Percentiles rank a stretch among this genome's conserved stretches.
phyloP scores from a whole-genome alignment of 1,139 yeast species.

The Geotrichum aggregatum region DNA sequence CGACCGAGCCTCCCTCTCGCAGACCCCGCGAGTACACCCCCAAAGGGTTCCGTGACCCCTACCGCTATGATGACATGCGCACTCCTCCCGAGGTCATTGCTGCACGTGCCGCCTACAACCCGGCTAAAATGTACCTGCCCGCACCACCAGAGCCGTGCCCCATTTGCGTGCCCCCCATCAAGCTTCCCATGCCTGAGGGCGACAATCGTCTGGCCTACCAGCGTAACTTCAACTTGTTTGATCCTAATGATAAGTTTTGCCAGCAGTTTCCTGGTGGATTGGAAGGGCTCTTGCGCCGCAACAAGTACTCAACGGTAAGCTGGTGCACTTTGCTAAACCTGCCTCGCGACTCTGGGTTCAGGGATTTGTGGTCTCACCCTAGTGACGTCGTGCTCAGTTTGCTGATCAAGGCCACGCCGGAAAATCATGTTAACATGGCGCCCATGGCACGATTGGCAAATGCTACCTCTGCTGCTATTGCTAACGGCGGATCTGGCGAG shows the following conservation, averaged over 20 bases:
- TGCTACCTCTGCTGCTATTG: constrained; percentile 3
- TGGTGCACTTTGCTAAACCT: constrained; percentile 14
- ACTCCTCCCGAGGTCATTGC: constrained; percentile 9
- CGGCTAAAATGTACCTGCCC: constrained; percentile 11
- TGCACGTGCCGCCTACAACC: constrained; percentile 13
- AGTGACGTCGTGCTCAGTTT: constrained; percentile 8
- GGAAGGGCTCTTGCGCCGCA: constrained; percentile 9
- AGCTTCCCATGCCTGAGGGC: background rate
- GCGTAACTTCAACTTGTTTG: constrained; percentile 10
- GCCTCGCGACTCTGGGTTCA: constrained; percentile 10
- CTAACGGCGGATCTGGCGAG: background rate
- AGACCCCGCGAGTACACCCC: background rate
- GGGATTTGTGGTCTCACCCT: constrained; percentile 13
- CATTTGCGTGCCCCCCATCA: constrained; percentile 10
- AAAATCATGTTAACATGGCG: background rate
- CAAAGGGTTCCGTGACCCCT: constrained; percentile 14
- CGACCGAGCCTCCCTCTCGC: background rate
- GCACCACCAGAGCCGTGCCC: constrained; percentile 15
- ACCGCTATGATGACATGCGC: constrained; percentile 11
- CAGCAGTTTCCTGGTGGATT: constrained; percentile 10
- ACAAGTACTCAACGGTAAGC: constrained; percentile 8
- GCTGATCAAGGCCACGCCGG: background rate
- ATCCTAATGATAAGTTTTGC: constrained; percentile 12
- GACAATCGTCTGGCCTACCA: background rate
- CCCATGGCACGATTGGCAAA: constrained; percentile 1